phyloP scores from a whole-genome alignment of 2,329 filamentous ascomycete species.

The Sclerotinia minor region DNA sequence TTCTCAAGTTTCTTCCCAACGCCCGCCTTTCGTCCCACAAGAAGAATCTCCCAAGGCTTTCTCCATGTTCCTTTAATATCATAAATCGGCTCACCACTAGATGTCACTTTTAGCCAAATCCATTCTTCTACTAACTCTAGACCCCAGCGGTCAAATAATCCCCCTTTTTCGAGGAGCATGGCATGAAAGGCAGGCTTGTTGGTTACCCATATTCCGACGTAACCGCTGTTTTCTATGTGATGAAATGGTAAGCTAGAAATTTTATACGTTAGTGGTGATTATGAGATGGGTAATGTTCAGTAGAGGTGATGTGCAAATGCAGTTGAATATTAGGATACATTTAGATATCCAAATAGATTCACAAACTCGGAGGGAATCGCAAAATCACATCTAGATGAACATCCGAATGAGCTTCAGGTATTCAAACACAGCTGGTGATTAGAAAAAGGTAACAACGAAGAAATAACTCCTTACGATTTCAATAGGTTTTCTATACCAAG shows the following conservation, averaged over 20 bases:
- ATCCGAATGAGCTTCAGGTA: neutral
- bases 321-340: accelerated
- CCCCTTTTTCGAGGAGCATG: slow-evolving; percentile 53
- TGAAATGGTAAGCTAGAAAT: slow-evolving; percentile 31
- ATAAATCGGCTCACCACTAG: slow-evolving; percentile 60
- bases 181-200: slow-evolving; percentile 62
- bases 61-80: slow-evolving; percentile 58
- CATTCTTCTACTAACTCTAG: slow-evolving; percentile 68
- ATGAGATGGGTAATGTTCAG: slow-evolving; percentile 58
- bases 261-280: slow-evolving; percentile 47
- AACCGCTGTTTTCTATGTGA: slow-evolving; percentile 44
- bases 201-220: slow-evolving; percentile 76
- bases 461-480: neutral
- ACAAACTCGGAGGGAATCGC: neutral
- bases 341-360: neutral
- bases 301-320: slow-evolving; percentile 43
- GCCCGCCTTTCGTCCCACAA: slow-evolving; percentile 51
- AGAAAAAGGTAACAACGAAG: neutral
- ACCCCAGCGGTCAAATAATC: slow-evolving; percentile 67
- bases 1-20: slow-evolving; percentile 40
- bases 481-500: neutral
- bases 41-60: slow-evolving; percentile 74
- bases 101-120: slow-evolving; percentile 76
- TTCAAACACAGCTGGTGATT: neutral
- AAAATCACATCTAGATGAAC: neutral